Evolutionary conservation across 108 stramenopile species (phyloP).

Genomic region (Nannochloropsis gaditana): DNA sequence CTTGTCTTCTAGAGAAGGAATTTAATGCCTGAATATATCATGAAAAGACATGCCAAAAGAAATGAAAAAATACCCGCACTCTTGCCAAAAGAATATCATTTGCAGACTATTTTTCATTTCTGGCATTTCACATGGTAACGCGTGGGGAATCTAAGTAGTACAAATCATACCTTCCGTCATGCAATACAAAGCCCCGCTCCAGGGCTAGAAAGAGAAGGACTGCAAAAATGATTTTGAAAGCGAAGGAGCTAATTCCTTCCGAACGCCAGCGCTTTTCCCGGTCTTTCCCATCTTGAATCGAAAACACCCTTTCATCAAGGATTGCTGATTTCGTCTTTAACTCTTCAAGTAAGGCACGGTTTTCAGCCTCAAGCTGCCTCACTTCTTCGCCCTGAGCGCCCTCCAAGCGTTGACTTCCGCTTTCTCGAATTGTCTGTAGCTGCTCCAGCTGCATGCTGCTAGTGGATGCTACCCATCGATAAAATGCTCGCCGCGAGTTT

Average conservation of each 20-base stretch:
- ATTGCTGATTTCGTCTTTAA: neutral
- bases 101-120: neutral
- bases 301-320: neutral
- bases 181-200: neutral
- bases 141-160: neutral
- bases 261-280: neutral
- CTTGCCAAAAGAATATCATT: too few relatives aligned
- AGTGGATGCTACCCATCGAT: neutral
- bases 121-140: neutral
- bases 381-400: neutral
- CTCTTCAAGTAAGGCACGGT: slow-evolving; percentile 9
- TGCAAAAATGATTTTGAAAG: neutral
- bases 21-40: too few relatives aligned
- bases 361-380: neutral
- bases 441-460: neutral
- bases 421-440: neutral
- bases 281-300: neutral
- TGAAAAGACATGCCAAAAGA: too few relatives aligned
- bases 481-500: neutral
- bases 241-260: neutral
- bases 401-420: neutral
- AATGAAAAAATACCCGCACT: too few relatives aligned
- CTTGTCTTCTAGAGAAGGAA: too few relatives aligned
- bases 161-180: neutral
- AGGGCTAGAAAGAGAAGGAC: neutral